phyloP scores from a whole-genome alignment of 305 asterid species.

The Fraxinus paxiana region DNA sequence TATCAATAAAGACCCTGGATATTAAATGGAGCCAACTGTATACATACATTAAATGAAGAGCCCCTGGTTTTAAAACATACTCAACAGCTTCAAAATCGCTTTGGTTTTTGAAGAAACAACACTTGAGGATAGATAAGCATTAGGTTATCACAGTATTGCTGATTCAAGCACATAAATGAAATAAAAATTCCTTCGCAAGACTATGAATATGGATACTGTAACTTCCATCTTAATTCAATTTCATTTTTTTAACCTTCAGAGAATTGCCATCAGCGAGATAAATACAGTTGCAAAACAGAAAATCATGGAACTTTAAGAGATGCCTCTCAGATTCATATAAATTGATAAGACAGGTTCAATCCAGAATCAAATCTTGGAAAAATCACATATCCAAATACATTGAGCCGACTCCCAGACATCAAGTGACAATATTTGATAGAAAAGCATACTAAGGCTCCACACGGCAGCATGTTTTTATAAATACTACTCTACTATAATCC shows the following conservation, averaged over 20 bases:
- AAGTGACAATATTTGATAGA: neutral
- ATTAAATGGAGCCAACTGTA: neutral
- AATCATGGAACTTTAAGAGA: neutral
- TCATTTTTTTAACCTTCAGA: neutral
- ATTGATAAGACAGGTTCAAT: neutral
- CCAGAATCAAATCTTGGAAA: neutral
- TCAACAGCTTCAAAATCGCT: neutral
- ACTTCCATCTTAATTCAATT: neutral
- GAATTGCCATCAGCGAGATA: neutral
- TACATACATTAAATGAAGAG: neutral
- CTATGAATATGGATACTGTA: neutral
- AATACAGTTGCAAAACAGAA: neutral
- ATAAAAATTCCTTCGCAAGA: neutral
- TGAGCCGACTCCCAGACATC: neutral
- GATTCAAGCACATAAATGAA: neutral
- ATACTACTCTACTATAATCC: constrained; percentile 4
- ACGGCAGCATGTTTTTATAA: neutral
- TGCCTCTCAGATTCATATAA: neutral
- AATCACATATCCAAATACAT: neutral
- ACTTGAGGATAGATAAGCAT: neutral
- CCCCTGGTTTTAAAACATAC: neutral
- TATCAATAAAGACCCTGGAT: neutral
- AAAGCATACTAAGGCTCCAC: neutral
- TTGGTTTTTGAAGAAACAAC: neutral
- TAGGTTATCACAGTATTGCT: neutral